phyloP scores from a whole-genome alignment of 208 protist species.

The Kentomonas sorsogonicus region DNA sequence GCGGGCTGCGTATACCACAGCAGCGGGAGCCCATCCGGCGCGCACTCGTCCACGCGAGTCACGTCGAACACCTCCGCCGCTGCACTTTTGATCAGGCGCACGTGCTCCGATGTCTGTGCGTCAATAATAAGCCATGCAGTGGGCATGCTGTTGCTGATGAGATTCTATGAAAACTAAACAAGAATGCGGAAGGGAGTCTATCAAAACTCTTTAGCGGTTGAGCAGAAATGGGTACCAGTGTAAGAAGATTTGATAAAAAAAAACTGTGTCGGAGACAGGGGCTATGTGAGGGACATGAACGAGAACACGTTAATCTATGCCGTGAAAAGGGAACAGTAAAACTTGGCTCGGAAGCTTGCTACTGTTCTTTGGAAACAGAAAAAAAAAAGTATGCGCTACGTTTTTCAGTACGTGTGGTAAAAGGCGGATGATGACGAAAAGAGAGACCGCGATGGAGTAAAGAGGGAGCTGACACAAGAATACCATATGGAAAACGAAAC shows the following conservation, averaged over 20 bases:
- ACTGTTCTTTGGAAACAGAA: background rate
- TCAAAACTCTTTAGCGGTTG: no score
- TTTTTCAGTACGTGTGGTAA: background rate
- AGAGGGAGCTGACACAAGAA: no score
- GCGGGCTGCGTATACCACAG: background rate
- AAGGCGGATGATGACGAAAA: background rate
- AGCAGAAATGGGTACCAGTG: no score
- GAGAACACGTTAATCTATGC: no score
- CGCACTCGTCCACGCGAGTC: background rate
- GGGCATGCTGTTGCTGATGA: background rate
- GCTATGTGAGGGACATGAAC: no score
- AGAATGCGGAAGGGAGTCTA: no score
- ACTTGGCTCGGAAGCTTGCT: no score
- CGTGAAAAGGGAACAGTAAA: no score
- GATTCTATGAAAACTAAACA: no score
- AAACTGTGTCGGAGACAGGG: no score
- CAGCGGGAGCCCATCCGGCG: background rate
- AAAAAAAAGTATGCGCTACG: conserved; percentile 1
- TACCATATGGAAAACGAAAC: conserved; percentile 13
- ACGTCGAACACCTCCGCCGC: background rate
- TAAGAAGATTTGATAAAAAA: no score
- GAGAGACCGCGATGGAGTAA: no score
- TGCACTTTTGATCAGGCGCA: background rate
- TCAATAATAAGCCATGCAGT: conserved; percentile 14
- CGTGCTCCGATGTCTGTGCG: conserved; percentile 1